Base-by-base conservation (phyloP, 78 protist species). In the Guillardia theta region DNA sequence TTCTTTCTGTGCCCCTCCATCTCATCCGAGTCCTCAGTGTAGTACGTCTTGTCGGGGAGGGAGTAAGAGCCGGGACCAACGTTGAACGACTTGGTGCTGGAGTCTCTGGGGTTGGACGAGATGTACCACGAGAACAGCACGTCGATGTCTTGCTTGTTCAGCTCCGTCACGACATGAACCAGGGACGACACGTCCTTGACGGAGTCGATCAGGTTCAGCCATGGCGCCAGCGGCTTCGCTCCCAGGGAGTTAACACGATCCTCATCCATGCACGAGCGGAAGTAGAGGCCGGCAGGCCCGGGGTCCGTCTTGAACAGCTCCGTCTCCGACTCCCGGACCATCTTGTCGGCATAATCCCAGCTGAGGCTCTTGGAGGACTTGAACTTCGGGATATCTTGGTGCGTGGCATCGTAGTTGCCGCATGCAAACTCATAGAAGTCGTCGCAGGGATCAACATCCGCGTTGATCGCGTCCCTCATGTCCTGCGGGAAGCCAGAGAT, bases 351-450 rank as follows among this genome's bases (percentile, higher is more conserved):
- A 6, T 0, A 0, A 6, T 80, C 90, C 90, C 90, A 80, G 44
- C 46, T 10, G 83, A 15, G 41, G 33, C 46, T 33, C 41, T 70
- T 12, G 45, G 22, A 70, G 33, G 83, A 24, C 6, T 10, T 80
- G 50, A 44, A 9, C 50, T 37, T 48, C 19, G 19, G 43, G 50
- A 30, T 44, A 3, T 44, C 48, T 33, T 80, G 0, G 50, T 39
- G 19, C 1, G 21, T 48, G 12, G 19, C 33, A 39, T n/a, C 90
- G 58, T 48, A 80, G 21, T 15, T 80, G 5, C 90, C 90, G 48
- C 90, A 80, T 1, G 90, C 90, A 6, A 43, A 80, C 90, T 80
- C 53, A 15, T 80, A 44, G 10, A 80, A 80, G 10, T 80, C 90
- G 6, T 80, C 90, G 90, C 90, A 80, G 18, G 90, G 90, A 33